Evolutionary conservation across 164 flowering plant species (phyloP).

Genomic region (Stephania cephalantha): DNA sequence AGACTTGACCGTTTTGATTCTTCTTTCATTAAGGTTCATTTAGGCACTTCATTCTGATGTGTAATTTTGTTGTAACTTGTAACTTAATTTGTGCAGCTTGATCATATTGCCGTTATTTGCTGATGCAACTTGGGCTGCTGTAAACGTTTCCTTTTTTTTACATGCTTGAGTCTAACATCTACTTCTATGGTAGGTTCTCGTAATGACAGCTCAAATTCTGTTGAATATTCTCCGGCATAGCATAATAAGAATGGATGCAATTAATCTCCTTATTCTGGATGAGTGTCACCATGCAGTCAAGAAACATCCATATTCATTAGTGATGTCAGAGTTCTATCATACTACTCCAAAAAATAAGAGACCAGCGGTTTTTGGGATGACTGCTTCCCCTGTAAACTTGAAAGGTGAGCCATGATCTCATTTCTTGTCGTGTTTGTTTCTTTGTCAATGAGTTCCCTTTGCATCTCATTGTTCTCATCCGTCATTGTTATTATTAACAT

Average conservation of each 20-base stretch:
- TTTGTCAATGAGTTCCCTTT: not conserved
- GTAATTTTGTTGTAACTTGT: too few relatives aligned
- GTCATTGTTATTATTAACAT: not conserved
- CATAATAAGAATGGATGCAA: conserved; percentile 90
- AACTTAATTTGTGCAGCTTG: too few relatives aligned
- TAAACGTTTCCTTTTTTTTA: not conserved
- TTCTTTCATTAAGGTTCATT: too few relatives aligned
- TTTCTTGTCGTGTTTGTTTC: not conserved
- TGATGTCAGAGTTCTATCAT: conserved; percentile 99
- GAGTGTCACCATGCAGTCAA: conserved; percentile 99
- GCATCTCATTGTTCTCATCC: not conserved
- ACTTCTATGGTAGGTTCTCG: conserved; percentile 65
- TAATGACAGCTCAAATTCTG: conserved; percentile 98
- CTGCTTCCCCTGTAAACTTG: conserved; percentile 97
- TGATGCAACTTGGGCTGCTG: not conserved
- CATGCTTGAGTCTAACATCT: not conserved
- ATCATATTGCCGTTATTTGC: too few relatives aligned
- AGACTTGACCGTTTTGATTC: too few relatives aligned
- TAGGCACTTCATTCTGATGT: too few relatives aligned
- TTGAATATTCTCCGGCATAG: conserved; percentile 95
- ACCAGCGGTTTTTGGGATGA: conserved; percentile 98
- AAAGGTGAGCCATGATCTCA: conserved; percentile 46
- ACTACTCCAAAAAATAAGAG: conserved; percentile 87
- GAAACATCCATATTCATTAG: conserved; percentile 96
- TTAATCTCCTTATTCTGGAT: conserved; percentile 86